These are phyloP conservation scores for Pueraria montana DNA, from an alignment of 306 rosid genomes.

Conservation along the genomic window DNA sequence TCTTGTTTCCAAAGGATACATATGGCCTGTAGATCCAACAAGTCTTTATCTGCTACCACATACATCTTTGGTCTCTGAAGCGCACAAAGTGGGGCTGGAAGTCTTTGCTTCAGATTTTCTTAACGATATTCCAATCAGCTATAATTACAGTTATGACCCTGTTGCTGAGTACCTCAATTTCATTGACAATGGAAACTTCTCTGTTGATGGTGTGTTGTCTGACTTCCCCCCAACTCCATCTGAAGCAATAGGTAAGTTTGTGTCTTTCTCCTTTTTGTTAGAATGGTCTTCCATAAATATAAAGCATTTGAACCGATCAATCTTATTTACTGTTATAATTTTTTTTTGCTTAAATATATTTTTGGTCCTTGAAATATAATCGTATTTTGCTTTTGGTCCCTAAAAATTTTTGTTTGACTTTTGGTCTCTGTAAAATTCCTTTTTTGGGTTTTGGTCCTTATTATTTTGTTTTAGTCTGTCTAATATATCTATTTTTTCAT, in stretches of 20 bases:
- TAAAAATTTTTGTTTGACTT: no score
- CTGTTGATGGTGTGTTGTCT: constrained; percentile 85
- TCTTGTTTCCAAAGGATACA: constrained; percentile 76
- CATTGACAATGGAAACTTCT: constrained; percentile 75
- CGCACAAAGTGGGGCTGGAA: constrained; percentile 73
- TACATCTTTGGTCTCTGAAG: constrained; percentile 75
- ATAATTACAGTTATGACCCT: constrained; percentile 84
- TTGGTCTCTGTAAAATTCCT: no score
- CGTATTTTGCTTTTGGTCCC: no score
- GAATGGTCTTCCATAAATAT: constrained; percentile 7
- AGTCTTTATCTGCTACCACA: constrained; percentile 62
- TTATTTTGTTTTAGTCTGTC: no score
- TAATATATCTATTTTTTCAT: no score
- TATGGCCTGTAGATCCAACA: constrained; percentile 67
- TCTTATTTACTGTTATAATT: not conserved
- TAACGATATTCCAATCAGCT: constrained; percentile 67
- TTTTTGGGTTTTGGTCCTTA: no score
- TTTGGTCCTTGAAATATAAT: no score
- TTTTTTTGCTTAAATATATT: no score
- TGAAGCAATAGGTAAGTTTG: constrained; percentile 70
- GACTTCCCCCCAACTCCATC: constrained; percentile 82
- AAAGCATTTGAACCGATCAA: constrained; percentile 13
- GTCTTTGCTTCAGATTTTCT: constrained; percentile 74
- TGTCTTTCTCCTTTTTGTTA: constrained; percentile 29
- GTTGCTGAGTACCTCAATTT: constrained; percentile 70